A percentile compares a stretch with the other conserved stretches of the same genome.
Conservation (phyloP, 139 green algal genomes). For the Coelastrella sp. region DNA sequence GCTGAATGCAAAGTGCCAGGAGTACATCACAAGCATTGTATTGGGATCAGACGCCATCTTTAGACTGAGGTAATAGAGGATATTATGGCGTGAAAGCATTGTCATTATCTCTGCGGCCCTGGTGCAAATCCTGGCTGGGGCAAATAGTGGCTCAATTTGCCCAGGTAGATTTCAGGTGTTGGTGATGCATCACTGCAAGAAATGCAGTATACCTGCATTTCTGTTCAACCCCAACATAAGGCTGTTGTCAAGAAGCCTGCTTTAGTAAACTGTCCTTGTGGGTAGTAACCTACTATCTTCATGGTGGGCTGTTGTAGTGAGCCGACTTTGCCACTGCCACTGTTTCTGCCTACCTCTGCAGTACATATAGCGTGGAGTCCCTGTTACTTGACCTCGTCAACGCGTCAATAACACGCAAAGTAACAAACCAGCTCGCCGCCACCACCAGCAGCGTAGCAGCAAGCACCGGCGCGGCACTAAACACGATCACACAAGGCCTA, state of each 20-base stretch:
- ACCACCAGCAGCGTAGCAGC: constrained; percentile 38
- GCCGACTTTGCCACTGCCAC: background rate
- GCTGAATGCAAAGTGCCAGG: constrained; percentile 59
- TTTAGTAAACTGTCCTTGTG: too few species aligned
- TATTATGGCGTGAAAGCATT: background rate
- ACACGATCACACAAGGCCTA: constrained; percentile 9
- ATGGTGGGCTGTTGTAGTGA: background rate
- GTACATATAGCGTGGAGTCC: constrained; percentile 61
- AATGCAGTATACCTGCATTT: too few species aligned
- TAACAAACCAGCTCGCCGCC: constrained; percentile 26
- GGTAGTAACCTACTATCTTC: too few species aligned
- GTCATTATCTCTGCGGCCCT: background rate
- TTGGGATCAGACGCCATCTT: constrained; percentile 62
- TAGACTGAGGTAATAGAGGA: constrained; percentile 46
- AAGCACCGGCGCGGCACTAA: constrained; percentile 24
- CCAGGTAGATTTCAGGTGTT: too few species aligned
- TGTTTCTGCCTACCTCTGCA: background rate
- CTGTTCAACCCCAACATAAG: too few species aligned
- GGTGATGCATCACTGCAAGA: too few species aligned
- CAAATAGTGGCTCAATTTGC: too few species aligned
- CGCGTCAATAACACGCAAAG: background rate
- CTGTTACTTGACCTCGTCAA: constrained; percentile 67
- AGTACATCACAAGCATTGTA: constrained; percentile 60
- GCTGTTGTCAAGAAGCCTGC: too few species aligned
- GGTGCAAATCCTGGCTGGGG: too few species aligned